These are phyloP conservation scores for Leccinellum albellum DNA, from an alignment of 768 basidiomycete species.

Conservation along the genomic window DNA sequence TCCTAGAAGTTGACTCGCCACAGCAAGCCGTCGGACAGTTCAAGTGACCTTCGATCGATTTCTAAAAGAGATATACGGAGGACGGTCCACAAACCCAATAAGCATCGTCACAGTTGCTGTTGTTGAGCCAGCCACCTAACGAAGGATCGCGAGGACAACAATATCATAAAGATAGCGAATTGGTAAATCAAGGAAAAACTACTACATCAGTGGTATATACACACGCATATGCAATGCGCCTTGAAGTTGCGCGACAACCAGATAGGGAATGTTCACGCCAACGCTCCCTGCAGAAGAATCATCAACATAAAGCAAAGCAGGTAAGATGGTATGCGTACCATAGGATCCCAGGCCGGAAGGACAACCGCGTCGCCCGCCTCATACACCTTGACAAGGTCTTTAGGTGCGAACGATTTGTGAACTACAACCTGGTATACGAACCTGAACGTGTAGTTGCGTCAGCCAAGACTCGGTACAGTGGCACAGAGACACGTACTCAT, in stretches of 20 bases:
- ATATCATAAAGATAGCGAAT: neutral
- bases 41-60: no score
- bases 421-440: conserved; percentile 94
- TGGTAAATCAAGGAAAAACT: neutral
- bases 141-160: neutral
- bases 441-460: conserved; percentile 34
- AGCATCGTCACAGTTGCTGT: neutral
- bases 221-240: neutral
- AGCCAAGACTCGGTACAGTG: neutral
- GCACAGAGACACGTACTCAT: conserved; percentile 53
- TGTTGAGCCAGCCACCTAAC: neutral
- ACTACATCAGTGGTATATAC: neutral
- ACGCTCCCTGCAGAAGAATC: conserved; percentile 14
- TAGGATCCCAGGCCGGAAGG: conserved; percentile 81
- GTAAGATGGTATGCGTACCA: conserved; percentile 17
- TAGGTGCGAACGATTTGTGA: conserved; percentile 73
- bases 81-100: no score
- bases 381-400: conserved; percentile 76
- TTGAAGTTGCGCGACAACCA: neutral
- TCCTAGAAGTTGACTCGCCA: neutral
- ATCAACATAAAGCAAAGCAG: neutral
- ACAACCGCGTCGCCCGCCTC: conserved; percentile 63
- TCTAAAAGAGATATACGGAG: no score
- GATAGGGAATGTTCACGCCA: conserved; percentile 16
- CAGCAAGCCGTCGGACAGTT: neutral